Percentiles rank a stretch among this genome's conserved stretches.
These are phyloP conservation scores for Gastrodia elata DNA, from an alignment of 106 monocot species.

Conservation along the genomic window DNA sequence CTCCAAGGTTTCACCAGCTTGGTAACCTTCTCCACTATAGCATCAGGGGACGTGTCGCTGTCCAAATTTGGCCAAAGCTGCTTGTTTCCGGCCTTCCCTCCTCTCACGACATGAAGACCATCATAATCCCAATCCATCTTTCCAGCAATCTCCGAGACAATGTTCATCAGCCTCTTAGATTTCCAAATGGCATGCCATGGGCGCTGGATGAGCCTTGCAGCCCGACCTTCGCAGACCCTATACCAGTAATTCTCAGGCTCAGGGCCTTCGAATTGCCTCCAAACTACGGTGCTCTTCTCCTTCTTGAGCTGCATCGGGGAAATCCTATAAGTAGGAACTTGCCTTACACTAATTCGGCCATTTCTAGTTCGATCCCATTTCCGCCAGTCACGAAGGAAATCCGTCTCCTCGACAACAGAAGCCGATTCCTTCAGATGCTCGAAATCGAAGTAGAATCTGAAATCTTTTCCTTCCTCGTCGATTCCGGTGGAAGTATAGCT, in stretches of 20 bases:
- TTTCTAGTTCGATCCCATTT: conserved; percentile 34
- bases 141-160: conserved; percentile 64
- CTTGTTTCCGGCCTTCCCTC: conserved; percentile 70
- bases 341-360: conserved; percentile 2
- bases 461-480: conserved; percentile 83
- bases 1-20: conserved; percentile 67
- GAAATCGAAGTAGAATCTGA: conserved; percentile 91
- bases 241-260: conserved; percentile 95
- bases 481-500: conserved; percentile 38
- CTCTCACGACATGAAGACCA: conserved; percentile 69
- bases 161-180: conserved; percentile 72
- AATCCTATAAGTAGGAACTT: conserved; percentile 37
- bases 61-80: conserved; percentile 78
- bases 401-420: conserved; percentile 61
- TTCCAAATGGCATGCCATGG: conserved; percentile 92
- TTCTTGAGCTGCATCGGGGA: conserved; percentile 74
- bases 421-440: conserved; percentile 81
- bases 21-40: conserved; percentile 35
- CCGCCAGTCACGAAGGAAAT: conserved; percentile 82
- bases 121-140: conserved; percentile 94
- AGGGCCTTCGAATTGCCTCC: conserved; percentile 72
- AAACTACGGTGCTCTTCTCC: conserved; percentile 51
- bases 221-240: conserved; percentile 87
- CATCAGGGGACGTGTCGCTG: conserved; percentile 64
- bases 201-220: conserved; percentile 61